phyloP scores from a whole-genome alignment of 768 basidiomycete genomes.

The Trametes maxima region DNA sequence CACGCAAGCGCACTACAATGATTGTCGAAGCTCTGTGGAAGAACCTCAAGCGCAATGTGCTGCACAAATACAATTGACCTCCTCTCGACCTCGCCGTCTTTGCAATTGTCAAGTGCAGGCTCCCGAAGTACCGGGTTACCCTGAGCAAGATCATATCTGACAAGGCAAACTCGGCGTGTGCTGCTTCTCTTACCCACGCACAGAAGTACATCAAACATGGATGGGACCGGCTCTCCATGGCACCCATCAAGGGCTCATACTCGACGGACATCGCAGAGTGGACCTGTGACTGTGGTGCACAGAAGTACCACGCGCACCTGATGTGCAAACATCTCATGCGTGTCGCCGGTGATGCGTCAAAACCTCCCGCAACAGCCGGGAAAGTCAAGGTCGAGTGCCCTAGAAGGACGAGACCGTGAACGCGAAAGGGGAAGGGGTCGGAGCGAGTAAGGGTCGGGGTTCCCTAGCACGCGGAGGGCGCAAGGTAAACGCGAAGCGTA shows the following conservation, averaged over 20 bases:
- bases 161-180: background rate
- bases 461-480: no score
- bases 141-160: background rate
- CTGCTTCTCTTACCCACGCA: background rate
- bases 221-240: constrained; percentile 7
- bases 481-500: no score
- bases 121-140: constrained; percentile 9
- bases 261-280: background rate
- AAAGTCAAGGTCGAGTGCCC: no score
- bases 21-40: constrained; percentile 20
- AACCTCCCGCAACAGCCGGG: no score
- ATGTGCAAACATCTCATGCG: constrained; percentile 21
- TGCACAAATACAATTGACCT: constrained; percentile 13
- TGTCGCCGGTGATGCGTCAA: no score
- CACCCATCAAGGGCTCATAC: constrained; percentile 12
- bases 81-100: constrained; percentile 12
- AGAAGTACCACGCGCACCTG: constrained; percentile 17
- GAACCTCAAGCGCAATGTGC: constrained; percentile 11
- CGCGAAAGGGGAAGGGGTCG: no score
- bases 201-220: constrained; percentile 3
- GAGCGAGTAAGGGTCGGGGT: no score
- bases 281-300: constrained; percentile 21
- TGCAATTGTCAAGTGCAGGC: constrained; percentile 2
- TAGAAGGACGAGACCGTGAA: no score
- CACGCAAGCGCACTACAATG: constrained; percentile 18